These are phyloP conservation scores for Geotrichum carabidarum DNA, from an alignment of 1,139 yeast genomes.

Conservation along the genomic window DNA sequence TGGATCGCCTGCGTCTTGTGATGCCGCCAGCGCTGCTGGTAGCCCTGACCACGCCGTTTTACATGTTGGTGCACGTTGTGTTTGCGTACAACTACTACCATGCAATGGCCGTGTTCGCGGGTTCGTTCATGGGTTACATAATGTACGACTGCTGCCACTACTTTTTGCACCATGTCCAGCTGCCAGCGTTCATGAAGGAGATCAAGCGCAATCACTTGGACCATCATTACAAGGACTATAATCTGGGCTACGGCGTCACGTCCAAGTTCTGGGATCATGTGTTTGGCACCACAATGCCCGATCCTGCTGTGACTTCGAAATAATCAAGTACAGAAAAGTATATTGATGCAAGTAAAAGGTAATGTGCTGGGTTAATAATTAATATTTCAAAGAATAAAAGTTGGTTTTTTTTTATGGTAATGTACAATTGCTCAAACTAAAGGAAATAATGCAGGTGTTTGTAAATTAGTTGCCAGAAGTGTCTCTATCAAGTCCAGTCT, in stretches of 20 bases:
- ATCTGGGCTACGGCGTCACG: constrained; percentile 94
- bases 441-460: too few relatives aligned
- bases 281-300: constrained; percentile 61
- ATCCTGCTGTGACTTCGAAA: constrained; percentile 4
- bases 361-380: too few relatives aligned
- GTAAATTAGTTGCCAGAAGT: too few relatives aligned
- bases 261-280: constrained; percentile 89
- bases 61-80: constrained; percentile 52
- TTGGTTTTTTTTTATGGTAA: too few relatives aligned
- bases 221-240: constrained; percentile 95
- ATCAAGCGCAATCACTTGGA: constrained; percentile 88
- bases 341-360: too few relatives aligned
- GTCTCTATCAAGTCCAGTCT: too few relatives aligned
- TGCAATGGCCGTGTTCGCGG: constrained; percentile 76
- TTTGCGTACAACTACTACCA: constrained; percentile 50
- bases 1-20: constrained; percentile 89
- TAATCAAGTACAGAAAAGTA: constrained; percentile 1
- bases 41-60: constrained; percentile 54
- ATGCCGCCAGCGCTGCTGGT: constrained; percentile 88
- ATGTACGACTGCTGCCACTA: constrained; percentile 87
- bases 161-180: constrained; percentile 76
- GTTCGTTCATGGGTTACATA: constrained; percentile 91
- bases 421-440: too few relatives aligned
- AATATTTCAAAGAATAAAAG: too few relatives aligned
- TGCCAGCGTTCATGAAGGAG: constrained; percentile 71